A percentile compares a stretch with the other conserved stretches of the same genome.
Conservation (phyloP, 495 filamentous ascomycete species). For the Xylaria castorea region DNA sequence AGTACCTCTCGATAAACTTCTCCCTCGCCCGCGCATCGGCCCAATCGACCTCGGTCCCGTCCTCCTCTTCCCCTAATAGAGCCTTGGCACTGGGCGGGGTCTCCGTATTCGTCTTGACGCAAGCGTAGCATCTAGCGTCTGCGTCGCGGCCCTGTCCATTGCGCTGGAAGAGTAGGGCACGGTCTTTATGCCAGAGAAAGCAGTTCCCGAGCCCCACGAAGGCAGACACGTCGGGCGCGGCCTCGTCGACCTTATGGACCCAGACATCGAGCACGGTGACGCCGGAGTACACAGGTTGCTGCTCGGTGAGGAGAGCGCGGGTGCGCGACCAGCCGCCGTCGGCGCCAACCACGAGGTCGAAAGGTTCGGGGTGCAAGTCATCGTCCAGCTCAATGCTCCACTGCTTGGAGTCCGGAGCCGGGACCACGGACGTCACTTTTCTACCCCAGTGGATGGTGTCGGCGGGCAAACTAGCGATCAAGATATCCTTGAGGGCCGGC, state of each 20-base stretch:
- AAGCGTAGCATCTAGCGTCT: conserved; percentile 49
- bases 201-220: conserved; percentile 55
- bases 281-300: conserved; percentile 58
- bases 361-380: conserved; percentile 36
- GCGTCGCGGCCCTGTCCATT: conserved; percentile 43
- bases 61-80: conserved; percentile 39
- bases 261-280: conserved; percentile 48
- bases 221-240: conserved; percentile 33
- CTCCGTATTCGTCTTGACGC: conserved; percentile 39
- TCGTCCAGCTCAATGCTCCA: conserved; percentile 46
- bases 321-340: conserved; percentile 68
- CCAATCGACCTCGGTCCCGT: conserved; percentile 44
- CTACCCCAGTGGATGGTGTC: conserved; percentile 54
- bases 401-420: conserved; percentile 31
- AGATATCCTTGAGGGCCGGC: conserved; percentile 47
- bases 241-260: conserved; percentile 38
- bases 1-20: conserved; percentile 44
- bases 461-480: conserved; percentile 47
- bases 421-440: conserved; percentile 40
- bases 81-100: conserved; percentile 29
- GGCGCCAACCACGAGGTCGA: conserved; percentile 66
- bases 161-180: conserved; percentile 52
- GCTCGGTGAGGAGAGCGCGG: conserved; percentile 54
- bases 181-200: conserved; percentile 50
- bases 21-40: conserved; percentile 38